A percentile compares a stretch with the other conserved stretches of the same genome.
These are phyloP conservation scores for Boletus speciosus DNA, from an alignment of 768 basidiomycete species.

Conservation along the genomic window DNA sequence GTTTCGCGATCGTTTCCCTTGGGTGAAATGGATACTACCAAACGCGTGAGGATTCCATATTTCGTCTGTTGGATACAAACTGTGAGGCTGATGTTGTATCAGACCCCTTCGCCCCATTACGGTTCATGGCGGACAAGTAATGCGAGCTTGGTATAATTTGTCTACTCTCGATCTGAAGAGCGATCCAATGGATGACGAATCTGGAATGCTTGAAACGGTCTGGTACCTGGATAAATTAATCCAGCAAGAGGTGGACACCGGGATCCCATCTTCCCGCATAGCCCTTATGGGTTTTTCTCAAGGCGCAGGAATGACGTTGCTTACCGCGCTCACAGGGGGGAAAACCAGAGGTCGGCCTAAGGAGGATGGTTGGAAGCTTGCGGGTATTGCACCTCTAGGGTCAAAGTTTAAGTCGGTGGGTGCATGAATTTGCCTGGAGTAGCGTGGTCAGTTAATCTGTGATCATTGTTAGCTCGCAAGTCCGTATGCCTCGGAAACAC, in stretches of 20 bases:
- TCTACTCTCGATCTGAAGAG: background rate
- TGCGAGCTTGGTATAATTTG: background rate
- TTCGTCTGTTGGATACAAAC: background rate
- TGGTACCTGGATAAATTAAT: background rate
- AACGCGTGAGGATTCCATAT: background rate
- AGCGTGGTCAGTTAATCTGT: background rate
- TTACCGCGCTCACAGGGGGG: constrained; percentile 2
- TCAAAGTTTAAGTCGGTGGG: background rate
- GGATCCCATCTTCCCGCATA: background rate
- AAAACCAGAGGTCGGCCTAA: background rate
- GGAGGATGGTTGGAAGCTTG: background rate
- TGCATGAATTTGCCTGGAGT: background rate
- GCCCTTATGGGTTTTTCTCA: constrained; percentile 1
- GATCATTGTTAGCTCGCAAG: background rate
- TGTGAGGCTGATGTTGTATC: background rate
- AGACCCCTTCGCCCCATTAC: background rate
- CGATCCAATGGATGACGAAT: background rate
- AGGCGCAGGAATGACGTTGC: constrained; percentile 3
- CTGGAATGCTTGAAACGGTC: background rate
- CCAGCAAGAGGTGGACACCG: background rate
- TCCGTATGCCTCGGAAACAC: background rate
- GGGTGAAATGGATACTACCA: constrained; percentile 1
- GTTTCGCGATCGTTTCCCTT: background rate
- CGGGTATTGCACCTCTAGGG: background rate
- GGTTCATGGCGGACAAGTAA: background rate